Percentiles rank a stretch among this genome's conserved stretches.
These are phyloP conservation scores for Neurospora hispaniola DNA, from an alignment of 495 filamentous ascomycete genomes.

Conservation along the genomic window DNA sequence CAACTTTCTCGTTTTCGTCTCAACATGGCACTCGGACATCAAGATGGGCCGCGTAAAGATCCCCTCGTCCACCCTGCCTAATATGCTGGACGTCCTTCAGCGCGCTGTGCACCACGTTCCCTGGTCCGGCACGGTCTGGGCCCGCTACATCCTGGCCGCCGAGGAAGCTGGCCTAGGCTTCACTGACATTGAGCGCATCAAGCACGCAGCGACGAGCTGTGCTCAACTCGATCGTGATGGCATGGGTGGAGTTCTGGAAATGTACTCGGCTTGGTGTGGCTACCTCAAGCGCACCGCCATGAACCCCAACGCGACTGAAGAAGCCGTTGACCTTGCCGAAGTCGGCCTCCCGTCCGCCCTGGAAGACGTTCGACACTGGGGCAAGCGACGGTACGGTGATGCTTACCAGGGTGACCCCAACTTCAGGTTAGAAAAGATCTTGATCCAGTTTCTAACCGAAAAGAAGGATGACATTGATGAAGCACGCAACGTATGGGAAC, in stretches of 20 bases:
- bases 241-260: conserved; percentile 75
- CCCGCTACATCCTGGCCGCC: conserved; percentile 70
- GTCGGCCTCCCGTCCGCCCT: conserved; percentile 77
- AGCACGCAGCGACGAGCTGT: conserved; percentile 80
- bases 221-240: conserved; percentile 60
- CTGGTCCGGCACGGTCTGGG: conserved; percentile 86
- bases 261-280: conserved; percentile 87
- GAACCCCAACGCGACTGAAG: conserved; percentile 63
- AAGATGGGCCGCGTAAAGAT: conserved; percentile 24
- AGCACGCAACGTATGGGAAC: conserved; percentile 63
- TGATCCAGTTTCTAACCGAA: conserved; percentile 81
- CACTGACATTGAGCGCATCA: conserved; percentile 73
- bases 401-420: conserved; percentile 71
- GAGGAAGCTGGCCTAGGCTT: conserved; percentile 67
- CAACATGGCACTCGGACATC: conserved; percentile 26
- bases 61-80: conserved; percentile 27
- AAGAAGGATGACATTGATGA: conserved; percentile 50
- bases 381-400: conserved; percentile 63
- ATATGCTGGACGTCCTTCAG: conserved; percentile 41
- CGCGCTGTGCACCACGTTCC: conserved; percentile 80
- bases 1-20: conserved; percentile 67
- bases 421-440: conserved; percentile 79
- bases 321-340: conserved; percentile 83
- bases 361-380: conserved; percentile 69
- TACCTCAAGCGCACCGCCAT: conserved; percentile 79